A percentile compares a stretch with the other conserved stretches of the same genome.
Evolutionary conservation across 208 protist species (phyloP).

Genomic region (Tritrichomonas musculus): DNA sequence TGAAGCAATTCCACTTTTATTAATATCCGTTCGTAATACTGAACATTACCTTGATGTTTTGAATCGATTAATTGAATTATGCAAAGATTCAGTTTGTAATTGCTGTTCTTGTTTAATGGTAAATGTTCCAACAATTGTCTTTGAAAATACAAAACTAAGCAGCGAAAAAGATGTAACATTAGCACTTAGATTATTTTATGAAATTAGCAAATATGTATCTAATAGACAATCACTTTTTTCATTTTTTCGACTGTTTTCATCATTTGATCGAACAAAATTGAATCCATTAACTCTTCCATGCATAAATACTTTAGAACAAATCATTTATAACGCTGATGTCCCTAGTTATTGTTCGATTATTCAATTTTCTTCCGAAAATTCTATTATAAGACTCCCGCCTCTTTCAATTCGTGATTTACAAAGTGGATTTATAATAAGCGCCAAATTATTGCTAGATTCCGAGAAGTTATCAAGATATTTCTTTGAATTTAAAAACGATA

Average conservation of each 20-base stretch:
- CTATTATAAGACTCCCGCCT: neutral
- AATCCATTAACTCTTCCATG: neutral
- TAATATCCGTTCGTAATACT: neutral
- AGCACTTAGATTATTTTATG: neutral
- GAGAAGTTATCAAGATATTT: neutral
- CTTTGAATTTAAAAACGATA: neutral
- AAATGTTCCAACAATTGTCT: neutral
- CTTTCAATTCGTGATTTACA: neutral
- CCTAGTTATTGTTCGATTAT: neutral
- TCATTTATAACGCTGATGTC: neutral
- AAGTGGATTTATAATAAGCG: neutral
- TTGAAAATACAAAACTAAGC: neutral
- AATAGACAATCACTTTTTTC: neutral
- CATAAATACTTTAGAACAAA: neutral
- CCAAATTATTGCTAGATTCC: neutral
- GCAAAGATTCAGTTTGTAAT: neutral
- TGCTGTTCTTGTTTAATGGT: neutral
- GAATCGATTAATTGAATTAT: neutral
- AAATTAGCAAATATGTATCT: neutral
- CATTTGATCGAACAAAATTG: neutral
- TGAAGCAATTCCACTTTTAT: neutral
- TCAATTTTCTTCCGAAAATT: neutral
- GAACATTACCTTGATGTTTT: neutral
- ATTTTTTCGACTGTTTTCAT: conserved; percentile 12
- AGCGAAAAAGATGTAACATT: neutral